Evolutionary conservation across 768 basidiomycete genomes (phyloP).

Genomic region (Phylloporus rhodoxanthus): DNA sequence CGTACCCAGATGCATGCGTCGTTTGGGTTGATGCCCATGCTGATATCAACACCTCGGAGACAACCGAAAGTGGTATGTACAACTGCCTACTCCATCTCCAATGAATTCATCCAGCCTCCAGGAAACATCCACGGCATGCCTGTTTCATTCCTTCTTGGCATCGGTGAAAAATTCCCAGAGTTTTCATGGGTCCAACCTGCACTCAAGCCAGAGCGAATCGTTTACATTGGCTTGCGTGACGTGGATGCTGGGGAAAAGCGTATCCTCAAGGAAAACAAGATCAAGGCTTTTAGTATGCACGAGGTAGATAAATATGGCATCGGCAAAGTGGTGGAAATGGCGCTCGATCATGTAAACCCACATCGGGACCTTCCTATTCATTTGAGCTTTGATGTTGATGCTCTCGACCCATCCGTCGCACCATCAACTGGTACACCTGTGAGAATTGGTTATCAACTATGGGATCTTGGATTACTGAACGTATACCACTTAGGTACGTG

Average conservation of each 20-base stretch:
- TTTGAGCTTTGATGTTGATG: conserved; percentile 94
- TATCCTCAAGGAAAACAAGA: conserved; percentile 72
- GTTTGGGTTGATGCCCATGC: conserved; percentile 98
- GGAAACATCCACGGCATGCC: conserved; percentile 99
- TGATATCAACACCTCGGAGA: conserved; percentile 87
- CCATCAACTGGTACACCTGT: conserved; percentile 93
- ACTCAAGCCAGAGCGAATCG: conserved; percentile 69
- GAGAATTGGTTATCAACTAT: conserved; percentile 1
- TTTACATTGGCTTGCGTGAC: conserved; percentile 97
- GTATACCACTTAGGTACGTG: conserved; percentile 57
- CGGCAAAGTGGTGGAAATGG: conserved; percentile 93
- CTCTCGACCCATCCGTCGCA: conserved; percentile 91
- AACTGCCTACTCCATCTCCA: not conserved
- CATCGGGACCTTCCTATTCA: conserved; percentile 81
- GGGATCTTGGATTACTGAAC: not conserved
- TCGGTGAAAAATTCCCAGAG: conserved; percentile 35
- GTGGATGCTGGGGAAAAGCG: conserved; percentile 84
- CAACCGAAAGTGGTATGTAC: conserved; percentile 64
- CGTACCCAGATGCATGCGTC: conserved; percentile 76
- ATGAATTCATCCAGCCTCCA: conserved; percentile 14
- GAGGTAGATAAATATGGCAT: conserved; percentile 87
- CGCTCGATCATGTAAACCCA: conserved; percentile 89
- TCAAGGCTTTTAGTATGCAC: conserved; percentile 90
- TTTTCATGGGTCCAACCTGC: conserved; percentile 59
- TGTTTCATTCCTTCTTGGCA: conserved; percentile 79